Conservation (phyloP, 108 stramenopile species). For the Nitzschia inconspicua region DNA sequence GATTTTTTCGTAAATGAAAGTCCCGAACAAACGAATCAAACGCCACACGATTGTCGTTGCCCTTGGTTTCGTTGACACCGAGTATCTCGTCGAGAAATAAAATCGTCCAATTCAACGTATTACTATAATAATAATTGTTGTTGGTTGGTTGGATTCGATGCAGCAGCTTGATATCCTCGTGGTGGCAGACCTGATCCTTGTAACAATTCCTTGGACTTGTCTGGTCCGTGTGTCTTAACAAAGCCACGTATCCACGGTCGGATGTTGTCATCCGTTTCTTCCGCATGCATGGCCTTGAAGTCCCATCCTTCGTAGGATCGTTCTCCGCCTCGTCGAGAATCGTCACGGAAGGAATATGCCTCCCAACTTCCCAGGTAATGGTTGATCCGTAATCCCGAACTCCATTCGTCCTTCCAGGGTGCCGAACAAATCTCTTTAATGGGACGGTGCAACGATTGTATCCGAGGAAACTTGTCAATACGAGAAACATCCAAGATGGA, state of each 20-base stretch:
- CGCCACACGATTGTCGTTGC: constrained; percentile 16
- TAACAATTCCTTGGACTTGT: constrained; percentile 28
- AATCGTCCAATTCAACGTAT: constrained; percentile 20
- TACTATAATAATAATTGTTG: no score
- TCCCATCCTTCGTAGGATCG: constrained; percentile 35
- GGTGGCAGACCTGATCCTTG: constrained; percentile 36
- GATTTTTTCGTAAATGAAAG: constrained; percentile 17
- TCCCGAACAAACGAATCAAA: constrained; percentile 31
- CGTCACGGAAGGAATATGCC: constrained; percentile 43
- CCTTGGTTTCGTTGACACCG: constrained; percentile 8
- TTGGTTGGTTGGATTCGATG: not conserved
- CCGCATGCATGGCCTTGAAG: constrained; percentile 23
- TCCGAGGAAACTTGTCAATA: constrained; percentile 17
- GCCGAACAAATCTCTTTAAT: constrained; percentile 26
- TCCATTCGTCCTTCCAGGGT: constrained; percentile 35
- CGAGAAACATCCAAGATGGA: constrained; percentile 48
- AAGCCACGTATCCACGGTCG: constrained; percentile 51
- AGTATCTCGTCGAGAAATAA: constrained; percentile 17
- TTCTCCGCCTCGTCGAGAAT: constrained; percentile 36
- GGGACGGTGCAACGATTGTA: constrained; percentile 33
- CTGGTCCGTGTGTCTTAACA: constrained; percentile 29
- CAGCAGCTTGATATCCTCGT: constrained; percentile 6
- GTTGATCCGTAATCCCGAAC: constrained; percentile 29
- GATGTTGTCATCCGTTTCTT: constrained; percentile 38
- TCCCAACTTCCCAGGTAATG: constrained; percentile 17